phyloP scores from a whole-genome alignment of 768 basidiomycete species.

The Calocera viscosa region DNA sequence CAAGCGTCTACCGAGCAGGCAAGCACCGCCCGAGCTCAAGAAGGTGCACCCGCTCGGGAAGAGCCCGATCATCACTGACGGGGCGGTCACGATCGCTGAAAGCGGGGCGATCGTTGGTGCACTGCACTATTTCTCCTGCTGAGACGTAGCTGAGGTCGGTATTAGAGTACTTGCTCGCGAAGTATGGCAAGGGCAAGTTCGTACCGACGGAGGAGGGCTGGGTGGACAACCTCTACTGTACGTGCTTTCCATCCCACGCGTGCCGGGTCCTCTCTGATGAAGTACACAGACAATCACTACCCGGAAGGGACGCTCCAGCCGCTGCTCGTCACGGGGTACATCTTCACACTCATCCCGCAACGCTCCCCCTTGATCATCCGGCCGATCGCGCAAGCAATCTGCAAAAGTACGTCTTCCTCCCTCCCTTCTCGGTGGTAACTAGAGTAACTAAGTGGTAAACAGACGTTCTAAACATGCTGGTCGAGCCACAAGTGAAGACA shows the following conservation, averaged over 20 bases:
- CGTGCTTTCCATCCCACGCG: background rate
- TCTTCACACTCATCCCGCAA: slow-evolving; percentile 26
- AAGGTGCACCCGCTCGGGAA: slow-evolving; percentile 37
- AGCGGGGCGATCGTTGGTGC: slow-evolving; percentile 37
- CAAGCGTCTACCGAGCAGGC: slow-evolving; percentile 22
- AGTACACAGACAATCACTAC: slow-evolving; percentile 30
- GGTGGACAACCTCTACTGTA: slow-evolving; percentile 16
- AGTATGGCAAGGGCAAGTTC: slow-evolving; percentile 26
- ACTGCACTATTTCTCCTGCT: slow-evolving; percentile 8
- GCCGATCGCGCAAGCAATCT: slow-evolving; percentile 18
- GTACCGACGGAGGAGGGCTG: slow-evolving; percentile 14
- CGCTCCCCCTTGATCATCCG: slow-evolving; percentile 31
- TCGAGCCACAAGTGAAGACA: slow-evolving; percentile 24
- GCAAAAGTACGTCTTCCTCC: slow-evolving; percentile 5
- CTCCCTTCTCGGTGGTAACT: no score
- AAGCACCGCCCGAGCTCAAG: slow-evolving; percentile 31
- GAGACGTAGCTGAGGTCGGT: background rate
- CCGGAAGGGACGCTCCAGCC: slow-evolving; percentile 36
- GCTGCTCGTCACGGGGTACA: slow-evolving; percentile 27
- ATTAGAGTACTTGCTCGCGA: slow-evolving; percentile 34
- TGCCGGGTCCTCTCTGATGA: background rate
- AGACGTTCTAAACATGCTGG: slow-evolving; percentile 13
- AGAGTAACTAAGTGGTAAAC: background rate
- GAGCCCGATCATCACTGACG: slow-evolving; percentile 38
- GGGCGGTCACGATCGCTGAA: slow-evolving; percentile 33